These are phyloP conservation scores for Fusarium sp. DNA, from an alignment of 2,329 filamentous ascomycete genomes.

Conservation along the genomic window DNA sequence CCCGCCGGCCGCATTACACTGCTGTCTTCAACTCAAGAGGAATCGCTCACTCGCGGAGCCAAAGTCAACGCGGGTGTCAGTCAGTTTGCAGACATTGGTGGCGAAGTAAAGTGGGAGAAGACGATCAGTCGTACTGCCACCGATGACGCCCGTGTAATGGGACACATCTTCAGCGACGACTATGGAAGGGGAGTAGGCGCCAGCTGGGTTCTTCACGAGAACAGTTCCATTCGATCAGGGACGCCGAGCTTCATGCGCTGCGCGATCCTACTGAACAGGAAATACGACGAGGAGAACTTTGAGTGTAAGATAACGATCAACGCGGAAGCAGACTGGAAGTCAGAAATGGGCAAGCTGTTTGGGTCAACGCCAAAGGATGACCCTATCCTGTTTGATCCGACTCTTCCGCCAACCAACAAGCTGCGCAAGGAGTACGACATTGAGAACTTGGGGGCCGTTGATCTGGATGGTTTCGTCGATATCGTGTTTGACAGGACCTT, in stretches of 20 bases:
- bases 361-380: slow-evolving; percentile 33
- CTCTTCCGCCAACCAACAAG: not conserved
- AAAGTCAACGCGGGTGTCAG: not conserved
- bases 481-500: not conserved
- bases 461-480: not conserved
- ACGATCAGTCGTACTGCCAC: not conserved
- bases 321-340: slow-evolving; percentile 44
- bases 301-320: slow-evolving; percentile 44
- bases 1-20: not conserved
- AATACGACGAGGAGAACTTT: slow-evolving; percentile 1
- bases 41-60: not conserved
- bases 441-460: not conserved
- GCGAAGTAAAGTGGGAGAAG: not conserved
- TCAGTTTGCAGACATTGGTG: not conserved
- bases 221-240: not conserved
- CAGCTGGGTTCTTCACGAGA: slow-evolving; percentile 31
- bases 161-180: slow-evolving; percentile 27
- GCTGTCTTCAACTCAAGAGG: not conserved
- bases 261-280: slow-evolving; percentile 1
- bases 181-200: slow-evolving; percentile 36
- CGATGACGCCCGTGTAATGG: slow-evolving; percentile 1
- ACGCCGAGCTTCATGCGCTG: slow-evolving; percentile 6
- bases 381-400: slow-evolving; percentile 3
- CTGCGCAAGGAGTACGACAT: not conserved
- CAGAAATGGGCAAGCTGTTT: slow-evolving; percentile 43